Evolutionary conservation across 345 rosid species (phyloP).

Genomic region (Arabis alpina): DNA sequence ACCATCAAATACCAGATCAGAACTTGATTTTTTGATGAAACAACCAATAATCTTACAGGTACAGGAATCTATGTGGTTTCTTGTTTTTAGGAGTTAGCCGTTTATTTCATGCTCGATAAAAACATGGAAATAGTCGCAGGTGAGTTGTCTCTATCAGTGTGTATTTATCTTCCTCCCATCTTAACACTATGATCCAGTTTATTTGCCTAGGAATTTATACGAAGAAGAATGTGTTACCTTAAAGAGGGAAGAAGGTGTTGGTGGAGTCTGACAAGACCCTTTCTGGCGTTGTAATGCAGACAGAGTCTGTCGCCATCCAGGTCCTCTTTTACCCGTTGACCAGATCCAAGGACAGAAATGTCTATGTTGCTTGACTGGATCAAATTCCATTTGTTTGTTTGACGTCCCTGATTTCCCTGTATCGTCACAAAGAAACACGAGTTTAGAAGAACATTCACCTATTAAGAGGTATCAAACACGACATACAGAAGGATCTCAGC

Average conservation of each 20-base stretch:
- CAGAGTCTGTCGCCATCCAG: slow-evolving; percentile 89
- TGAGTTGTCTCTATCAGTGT: slow-evolving; percentile 8
- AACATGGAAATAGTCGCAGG: background rate
- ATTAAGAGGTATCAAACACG: background rate
- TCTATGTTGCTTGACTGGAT: slow-evolving; percentile 89
- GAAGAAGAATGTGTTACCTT: slow-evolving; percentile 52
- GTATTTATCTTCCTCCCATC: slow-evolving; percentile 5
- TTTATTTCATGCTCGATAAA: slow-evolving; percentile 3
- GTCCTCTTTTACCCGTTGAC: slow-evolving; percentile 54
- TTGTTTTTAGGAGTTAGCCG: background rate
- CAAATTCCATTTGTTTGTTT: slow-evolving; percentile 70
- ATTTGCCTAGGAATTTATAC: slow-evolving; percentile 3
- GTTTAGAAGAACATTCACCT: slow-evolving; percentile 9
- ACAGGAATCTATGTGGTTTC: background rate
- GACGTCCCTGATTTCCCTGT: slow-evolving; percentile 46
- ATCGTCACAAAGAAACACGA: slow-evolving; percentile 23
- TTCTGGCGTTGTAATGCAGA: slow-evolving; percentile 64
- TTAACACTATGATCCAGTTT: background rate
- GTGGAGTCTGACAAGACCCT: slow-evolving; percentile 48
- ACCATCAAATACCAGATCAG: background rate
- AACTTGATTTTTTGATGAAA: slow-evolving; percentile 2
- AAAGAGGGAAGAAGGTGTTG: slow-evolving; percentile 53
- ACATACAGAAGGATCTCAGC: slow-evolving; percentile 5
- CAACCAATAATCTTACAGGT: background rate
- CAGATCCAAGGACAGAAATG: slow-evolving; percentile 96